These are phyloP conservation scores for Colletotrichum endophyticum DNA, from an alignment of 2,329 filamentous ascomycete genomes.

Conservation along the genomic window DNA sequence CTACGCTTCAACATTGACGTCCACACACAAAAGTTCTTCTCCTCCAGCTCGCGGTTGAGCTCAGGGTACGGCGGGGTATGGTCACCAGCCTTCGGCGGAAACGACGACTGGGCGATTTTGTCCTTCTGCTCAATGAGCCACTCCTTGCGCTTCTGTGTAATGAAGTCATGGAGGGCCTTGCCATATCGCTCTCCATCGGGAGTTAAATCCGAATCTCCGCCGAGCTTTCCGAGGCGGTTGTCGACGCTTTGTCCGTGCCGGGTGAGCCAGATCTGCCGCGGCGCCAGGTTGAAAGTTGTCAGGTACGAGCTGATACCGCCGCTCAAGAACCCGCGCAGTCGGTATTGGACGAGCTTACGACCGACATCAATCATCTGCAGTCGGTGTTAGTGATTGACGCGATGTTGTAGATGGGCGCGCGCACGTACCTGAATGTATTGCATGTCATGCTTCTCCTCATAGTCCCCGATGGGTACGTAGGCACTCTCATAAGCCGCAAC, in stretches of 20 bases:
- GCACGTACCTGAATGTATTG: conserved; percentile 80
- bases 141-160: conserved; percentile 77
- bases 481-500: conserved; percentile 93
- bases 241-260: conserved; percentile 91
- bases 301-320: conserved; percentile 93
- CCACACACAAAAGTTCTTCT: conserved; percentile 98
- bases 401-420: background rate
- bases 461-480: conserved; percentile 88
- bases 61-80: conserved; percentile 95
- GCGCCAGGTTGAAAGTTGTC: conserved; percentile 94
- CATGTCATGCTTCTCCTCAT: conserved; percentile 88
- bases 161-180: conserved; percentile 79
- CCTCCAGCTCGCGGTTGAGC: conserved; percentile 69
- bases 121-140: conserved; percentile 86
- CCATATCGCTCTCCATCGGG: conserved; percentile 82
- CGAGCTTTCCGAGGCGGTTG: conserved; percentile 86
- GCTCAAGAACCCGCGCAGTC: conserved; percentile 89
- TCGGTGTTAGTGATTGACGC: conserved; percentile 27
- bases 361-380: conserved; percentile 94
- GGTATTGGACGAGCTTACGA: conserved; percentile 88
- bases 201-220: conserved; percentile 86
- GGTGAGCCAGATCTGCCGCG: conserved; percentile 97
- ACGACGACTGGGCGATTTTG: conserved; percentile 77
- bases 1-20: conserved; percentile 95
- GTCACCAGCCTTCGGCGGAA: conserved; percentile 90